A percentile compares a stretch with the other conserved stretches of the same genome.
Evolutionary conservation across 2,329 filamentous ascomycete genomes (phyloP).

Genomic region (Incumbomyces lentus): DNA sequence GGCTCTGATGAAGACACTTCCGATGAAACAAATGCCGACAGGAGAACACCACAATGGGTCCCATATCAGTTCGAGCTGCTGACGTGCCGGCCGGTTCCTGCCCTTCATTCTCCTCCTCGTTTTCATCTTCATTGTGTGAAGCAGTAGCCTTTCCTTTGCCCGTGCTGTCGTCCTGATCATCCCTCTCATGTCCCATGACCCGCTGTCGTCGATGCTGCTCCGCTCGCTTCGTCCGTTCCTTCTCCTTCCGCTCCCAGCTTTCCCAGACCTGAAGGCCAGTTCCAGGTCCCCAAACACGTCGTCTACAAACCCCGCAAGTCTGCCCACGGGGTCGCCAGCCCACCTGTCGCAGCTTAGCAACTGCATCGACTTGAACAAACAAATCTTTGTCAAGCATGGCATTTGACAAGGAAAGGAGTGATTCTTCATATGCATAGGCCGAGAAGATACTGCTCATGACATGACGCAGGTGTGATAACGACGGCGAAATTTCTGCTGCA

Average conservation of each 20-base stretch:
- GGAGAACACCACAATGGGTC: conserved; percentile 36
- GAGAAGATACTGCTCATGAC: conserved; percentile 86
- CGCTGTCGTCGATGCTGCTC: conserved; percentile 5
- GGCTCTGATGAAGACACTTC: conserved; percentile 26
- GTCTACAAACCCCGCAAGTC: conserved; percentile 75
- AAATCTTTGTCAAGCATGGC: conserved; percentile 78
- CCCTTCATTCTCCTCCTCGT: neutral
- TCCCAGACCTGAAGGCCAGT: conserved; percentile 68
- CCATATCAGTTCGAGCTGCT: conserved; percentile 7
- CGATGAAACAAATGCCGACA: conserved; percentile 41
- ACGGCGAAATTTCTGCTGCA: conserved; percentile 71
- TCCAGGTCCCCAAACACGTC: conserved; percentile 79
- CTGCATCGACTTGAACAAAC: conserved; percentile 70
- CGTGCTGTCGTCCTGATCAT: neutral
- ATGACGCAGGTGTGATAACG: conserved; percentile 71
- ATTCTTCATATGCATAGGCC: conserved; percentile 90
- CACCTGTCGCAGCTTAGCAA: conserved; percentile 62
- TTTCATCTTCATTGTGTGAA: neutral
- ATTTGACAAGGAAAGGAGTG: conserved; percentile 74
- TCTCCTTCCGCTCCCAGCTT: conserved; percentile 54
- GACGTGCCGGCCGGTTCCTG: conserved; percentile 9
- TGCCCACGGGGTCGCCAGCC: conserved; percentile 85
- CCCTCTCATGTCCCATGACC: conserved; percentile 5
- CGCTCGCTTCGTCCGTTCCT: conserved; percentile 4
- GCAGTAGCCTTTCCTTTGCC: conserved; percentile 18